Base-by-base conservation (phyloP, 1,284 basidiomycete genomes). In the Trametes sp. region DNA sequence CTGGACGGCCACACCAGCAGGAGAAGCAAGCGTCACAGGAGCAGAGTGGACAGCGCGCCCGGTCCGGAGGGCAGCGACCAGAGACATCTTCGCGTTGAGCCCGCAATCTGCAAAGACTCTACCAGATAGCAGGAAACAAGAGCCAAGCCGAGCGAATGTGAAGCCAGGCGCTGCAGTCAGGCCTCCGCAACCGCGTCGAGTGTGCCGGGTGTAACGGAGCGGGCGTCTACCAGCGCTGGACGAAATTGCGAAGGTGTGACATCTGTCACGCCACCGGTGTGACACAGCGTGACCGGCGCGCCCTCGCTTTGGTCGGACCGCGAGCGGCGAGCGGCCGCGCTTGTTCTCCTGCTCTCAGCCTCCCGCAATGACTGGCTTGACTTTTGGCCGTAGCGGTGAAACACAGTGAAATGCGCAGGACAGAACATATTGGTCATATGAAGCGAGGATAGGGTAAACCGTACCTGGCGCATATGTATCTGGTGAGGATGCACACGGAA, bases 1-100 rank as follows among this genome's bases (percentile, higher is more conserved):
- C 33, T 67, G 66, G 35, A 61, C 31, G n/a, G 33, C 16, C 19
- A 55, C 33, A 23, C 52, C 59, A 26, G 59, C 36, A 19, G 58
- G n/a, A 38, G 59, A 33, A 31, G 24, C 58, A 31, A 59, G 58
- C 21, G 52, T 31, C n/a, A n/a, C 35, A 28, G 59, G 8, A 5
- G 45, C 31, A 16, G 59, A 19, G 28, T 54, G 59, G 19, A 48
- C 59, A 42, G 46, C 52, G 28, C 59, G 59, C 16, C 59, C 45
- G 8, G 52, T 50, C 21, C 59, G 59, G 35, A 54, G 52, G 10
- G 59, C 59, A 26, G 53, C 14, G 11, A 60, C 52, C 36, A 60
- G 21, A 38, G 52, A 60, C 59, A 60, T 60, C 36, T 19, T 54
- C 13, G 16, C 26, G 44, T n/a, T 44, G 10, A 50, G n/a, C 16